Conservation (phyloP, 2,329 filamentous ascomycete species). For the Lachnellula arida region DNA sequence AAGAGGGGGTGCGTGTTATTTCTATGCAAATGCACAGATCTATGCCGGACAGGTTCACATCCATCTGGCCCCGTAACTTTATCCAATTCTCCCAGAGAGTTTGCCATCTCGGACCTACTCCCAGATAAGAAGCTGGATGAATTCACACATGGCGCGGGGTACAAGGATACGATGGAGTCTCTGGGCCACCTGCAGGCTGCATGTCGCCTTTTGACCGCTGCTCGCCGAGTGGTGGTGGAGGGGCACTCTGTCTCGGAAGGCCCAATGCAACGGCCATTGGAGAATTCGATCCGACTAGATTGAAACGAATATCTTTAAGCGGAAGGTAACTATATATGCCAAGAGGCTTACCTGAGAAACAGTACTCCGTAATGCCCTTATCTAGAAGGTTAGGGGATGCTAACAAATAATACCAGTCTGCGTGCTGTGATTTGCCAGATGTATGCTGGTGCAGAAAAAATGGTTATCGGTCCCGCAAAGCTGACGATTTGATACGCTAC, state of each 20-base stretch:
- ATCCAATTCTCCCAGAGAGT: not conserved
- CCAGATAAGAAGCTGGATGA: slow-evolving; percentile 9
- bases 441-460: not conserved
- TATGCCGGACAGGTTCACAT: not conserved
- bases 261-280: too few relatives aligned
- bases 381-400: not conserved
- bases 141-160: slow-evolving; percentile 2
- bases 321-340: not conserved
- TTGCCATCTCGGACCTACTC: not conserved
- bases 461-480: not conserved
- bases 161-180: not conserved
- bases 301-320: not conserved
- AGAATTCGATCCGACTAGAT: not conserved
- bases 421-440: not conserved
- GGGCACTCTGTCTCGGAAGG: too few relatives aligned
- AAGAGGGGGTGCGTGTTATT: not conserved
- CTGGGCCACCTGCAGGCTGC: not conserved
- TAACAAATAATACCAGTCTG: too few relatives aligned
- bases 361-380: not conserved
- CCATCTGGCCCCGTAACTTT: not conserved
- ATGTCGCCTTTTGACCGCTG: not conserved
- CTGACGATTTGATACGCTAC: not conserved
- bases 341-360: not conserved
- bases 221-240: not conserved
- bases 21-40: not conserved